A percentile compares a stretch with the other conserved stretches of the same genome.
Evolutionary conservation across 495 filamentous ascomycete species (phyloP).

Genomic region (Daldinia caldariorum): DNA sequence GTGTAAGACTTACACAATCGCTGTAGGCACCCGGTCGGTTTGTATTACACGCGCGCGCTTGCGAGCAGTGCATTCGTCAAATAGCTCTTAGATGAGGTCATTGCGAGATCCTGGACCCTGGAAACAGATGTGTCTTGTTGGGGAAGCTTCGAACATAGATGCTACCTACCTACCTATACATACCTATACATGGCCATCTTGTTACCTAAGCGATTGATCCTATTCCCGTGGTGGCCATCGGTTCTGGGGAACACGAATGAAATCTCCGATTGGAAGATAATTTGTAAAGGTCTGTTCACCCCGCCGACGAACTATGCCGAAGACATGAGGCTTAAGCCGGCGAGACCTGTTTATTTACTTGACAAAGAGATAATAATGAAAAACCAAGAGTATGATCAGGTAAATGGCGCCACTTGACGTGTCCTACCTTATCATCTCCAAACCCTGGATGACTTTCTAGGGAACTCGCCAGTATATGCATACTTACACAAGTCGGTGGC

Average conservation of each 20-base stretch:
- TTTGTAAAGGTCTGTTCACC: constrained; percentile 24
- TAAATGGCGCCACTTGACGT: constrained; percentile 4
- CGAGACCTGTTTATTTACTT: constrained; percentile 13
- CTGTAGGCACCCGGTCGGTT: constrained; percentile 14
- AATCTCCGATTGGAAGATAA: constrained; percentile 42
- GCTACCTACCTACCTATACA: too few species aligned
- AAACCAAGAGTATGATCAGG: not conserved
- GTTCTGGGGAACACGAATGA: constrained; percentile 23
- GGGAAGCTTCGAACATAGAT: constrained; percentile 18
- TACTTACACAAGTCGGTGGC: not conserved
- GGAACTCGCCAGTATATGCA: constrained; percentile 1
- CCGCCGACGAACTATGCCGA: constrained; percentile 19
- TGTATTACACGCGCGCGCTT: constrained; percentile 26
- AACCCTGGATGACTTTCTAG: not conserved
- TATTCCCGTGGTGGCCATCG: constrained; percentile 1
- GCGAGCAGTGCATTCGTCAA: constrained; percentile 30
- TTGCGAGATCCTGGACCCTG: constrained; percentile 22
- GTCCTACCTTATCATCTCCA: not conserved
- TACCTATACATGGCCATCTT: constrained; percentile 12
- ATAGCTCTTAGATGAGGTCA: constrained; percentile 33
- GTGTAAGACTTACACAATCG: constrained; percentile 22
- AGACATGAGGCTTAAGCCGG: constrained; percentile 30
- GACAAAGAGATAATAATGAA: not conserved
- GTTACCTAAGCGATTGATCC: constrained; percentile 37
- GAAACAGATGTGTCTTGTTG: constrained; percentile 12